Base-by-base conservation (phyloP, 2,329 filamentous ascomycete species). In the Eutypa lata region DNA sequence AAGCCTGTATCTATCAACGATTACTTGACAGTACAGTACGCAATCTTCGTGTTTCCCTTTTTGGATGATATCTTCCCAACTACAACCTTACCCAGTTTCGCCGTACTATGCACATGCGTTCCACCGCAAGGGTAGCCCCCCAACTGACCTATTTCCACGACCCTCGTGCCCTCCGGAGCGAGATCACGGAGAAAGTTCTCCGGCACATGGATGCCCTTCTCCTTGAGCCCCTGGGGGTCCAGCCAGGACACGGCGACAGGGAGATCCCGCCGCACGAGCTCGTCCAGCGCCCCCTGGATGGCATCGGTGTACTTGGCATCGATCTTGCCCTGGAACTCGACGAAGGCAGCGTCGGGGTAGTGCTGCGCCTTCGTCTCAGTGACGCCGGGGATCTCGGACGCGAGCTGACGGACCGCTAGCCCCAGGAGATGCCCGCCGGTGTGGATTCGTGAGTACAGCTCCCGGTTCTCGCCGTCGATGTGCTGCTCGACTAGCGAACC, bases 101-200 rank as follows among this genome's bases (percentile, higher is more conserved):
- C 75, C 19, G 84, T 87, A 18, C 71, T 78, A 28, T 79, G 73
- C 3, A 90, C 87, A 73, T 91, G 88, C 24, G 88, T 91, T 0
- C 88, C 88, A 7, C 88, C 88, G 67, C 88, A 91, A 1, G 88
- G 87, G 72, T 91, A 90, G 24, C 79, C 79, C 59, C 87, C 88
- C 84, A 8, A 88, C 75, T 31, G 86, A 82, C 65, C 81, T 84
- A 59, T 80, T 79, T 22, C 78, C n/a, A n/a, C 80, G 33, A 58
- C 61, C 40, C 57, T 59, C 65, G 68, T 68, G 22, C 68, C 68
- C 63, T 70, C 69, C 47, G 51, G 62, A 43, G 63, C 70, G 33
- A 69, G 68, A 54, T 84, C 26, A 31, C 76, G 0, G 81, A 80
- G 18, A 82, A 86, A 68, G n/a, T 78, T 69, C 65, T 80, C 79